A percentile compares a stretch with the other conserved stretches of the same genome.
These are phyloP conservation scores for Hypseocharis bilobata DNA, from an alignment of 441 rosid genomes.

Conservation along the genomic window DNA sequence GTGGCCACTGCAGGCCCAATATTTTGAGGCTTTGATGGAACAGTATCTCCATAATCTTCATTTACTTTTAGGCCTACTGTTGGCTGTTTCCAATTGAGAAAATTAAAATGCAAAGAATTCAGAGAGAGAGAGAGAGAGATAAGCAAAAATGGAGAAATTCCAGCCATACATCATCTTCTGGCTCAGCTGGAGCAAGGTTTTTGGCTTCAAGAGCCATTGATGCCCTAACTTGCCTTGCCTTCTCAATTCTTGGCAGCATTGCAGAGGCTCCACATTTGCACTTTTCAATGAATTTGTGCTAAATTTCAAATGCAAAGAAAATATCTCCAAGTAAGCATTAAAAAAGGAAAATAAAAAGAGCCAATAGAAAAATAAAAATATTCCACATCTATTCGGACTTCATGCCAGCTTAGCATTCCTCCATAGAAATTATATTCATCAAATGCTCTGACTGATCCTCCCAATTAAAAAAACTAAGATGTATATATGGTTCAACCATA, in stretches of 20 bases:
- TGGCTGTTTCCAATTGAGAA: constrained; percentile 42
- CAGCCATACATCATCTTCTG: constrained; percentile 39
- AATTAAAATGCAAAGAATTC: constrained; percentile 1
- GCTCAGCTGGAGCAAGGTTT: constrained; percentile 33
- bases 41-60: constrained; percentile 67
- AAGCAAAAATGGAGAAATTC: constrained; percentile 15
- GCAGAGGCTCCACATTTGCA: constrained; percentile 83
- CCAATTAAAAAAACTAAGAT: background rate
- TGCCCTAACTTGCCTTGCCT: constrained; percentile 69
- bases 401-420: background rate
- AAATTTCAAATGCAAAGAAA: constrained; percentile 25
- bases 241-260: constrained; percentile 84
- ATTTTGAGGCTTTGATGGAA: constrained; percentile 55
- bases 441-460: background rate
- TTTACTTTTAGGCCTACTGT: constrained; percentile 40
- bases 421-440: background rate
- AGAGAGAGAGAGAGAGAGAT: background rate
- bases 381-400: background rate
- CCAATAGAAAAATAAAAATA: background rate
- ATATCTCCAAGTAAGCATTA: constrained; percentile 21
- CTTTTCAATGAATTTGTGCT: constrained; percentile 94
- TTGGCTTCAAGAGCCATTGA: constrained; percentile 59
- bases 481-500: no score
- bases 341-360: background rate
- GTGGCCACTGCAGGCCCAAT: constrained; percentile 35